A percentile compares a stretch with the other conserved stretches of the same genome.
Evolutionary conservation across 352 stramenopile species (phyloP).

Genomic region (Globisporangium alternatum): DNA sequence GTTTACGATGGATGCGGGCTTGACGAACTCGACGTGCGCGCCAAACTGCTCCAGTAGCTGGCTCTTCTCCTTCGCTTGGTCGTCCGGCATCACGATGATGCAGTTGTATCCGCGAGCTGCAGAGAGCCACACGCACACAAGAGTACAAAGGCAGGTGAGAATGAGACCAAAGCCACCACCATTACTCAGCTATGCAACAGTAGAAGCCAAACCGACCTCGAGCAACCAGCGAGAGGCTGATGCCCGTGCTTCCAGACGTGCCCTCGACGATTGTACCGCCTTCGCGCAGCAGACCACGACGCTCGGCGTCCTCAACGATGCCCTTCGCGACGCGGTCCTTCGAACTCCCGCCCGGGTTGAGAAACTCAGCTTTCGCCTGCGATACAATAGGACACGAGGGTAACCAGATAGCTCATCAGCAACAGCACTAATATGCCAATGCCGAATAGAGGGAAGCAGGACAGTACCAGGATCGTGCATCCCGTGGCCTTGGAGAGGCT

Average conservation of each 20-base stretch:
- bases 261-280: conserved; percentile 96
- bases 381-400: not conserved
- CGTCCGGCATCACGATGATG: conserved; percentile 97
- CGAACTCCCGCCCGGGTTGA: conserved; percentile 96
- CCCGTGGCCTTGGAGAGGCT: conserved; percentile 89
- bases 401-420: not conserved
- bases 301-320: conserved; percentile 95
- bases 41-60: conserved; percentile 78
- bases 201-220: conserved; percentile 36
- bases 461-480: conserved; percentile 82
- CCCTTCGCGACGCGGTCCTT: conserved; percentile 96
- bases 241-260: conserved; percentile 97
- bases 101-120: conserved; percentile 91
- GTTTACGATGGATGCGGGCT: conserved; percentile 95
- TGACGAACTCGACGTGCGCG: conserved; percentile 87
- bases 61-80: conserved; percentile 93
- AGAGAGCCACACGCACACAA: not conserved
- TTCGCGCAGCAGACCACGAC: conserved; percentile 74
- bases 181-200: not conserved
- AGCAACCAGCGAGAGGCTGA: conserved; percentile 94
- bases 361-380: conserved; percentile 93
- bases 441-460: not conserved
- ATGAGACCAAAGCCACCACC: not conserved
- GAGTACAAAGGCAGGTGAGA: not conserved
- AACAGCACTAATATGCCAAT: not conserved